Base-by-base conservation (phyloP, 2,329 filamentous ascomycete species). In the Neoscytalidium dimidiatum region DNA sequence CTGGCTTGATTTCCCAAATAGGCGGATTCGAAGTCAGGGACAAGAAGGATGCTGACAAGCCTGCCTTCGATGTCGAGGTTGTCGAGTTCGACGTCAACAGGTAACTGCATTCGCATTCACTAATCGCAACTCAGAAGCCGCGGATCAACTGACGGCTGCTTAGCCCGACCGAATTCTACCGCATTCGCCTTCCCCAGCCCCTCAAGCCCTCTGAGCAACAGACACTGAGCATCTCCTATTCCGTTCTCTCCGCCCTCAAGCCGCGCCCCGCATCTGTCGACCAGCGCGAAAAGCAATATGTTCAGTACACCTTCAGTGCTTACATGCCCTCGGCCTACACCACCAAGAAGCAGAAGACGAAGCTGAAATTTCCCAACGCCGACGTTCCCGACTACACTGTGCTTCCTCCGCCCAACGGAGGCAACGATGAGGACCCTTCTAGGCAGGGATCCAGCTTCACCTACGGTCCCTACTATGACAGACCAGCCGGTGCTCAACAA, bases 271-370 rank as follows among this genome's bases (percentile, higher is more conserved):
- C 90, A 2, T 81, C 87, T 62, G 94, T 99, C 74, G 82, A 85
- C n/a, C 95, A 99, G 78, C 85, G 88, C 51, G 92, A 93, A 60
- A 88, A 90, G 77, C 95, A 99, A 80, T 97, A 90, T 80, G 88
- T 99, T 62, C 84, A 87, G 64, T 93, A 96, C 82, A 84, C 88
- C 64, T 96, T 97, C 82, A 94, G 92, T 67, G 91, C 91, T 69
- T 97, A 96, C 79, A 86, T 85, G 52, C 90, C 89, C 17, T 96
- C 92, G 9, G 89, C 90, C 67, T 99, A 99, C 82, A 81, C 85
- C 19, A 97, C 93, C 14, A 78, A 86, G 72, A 97, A 97, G 82
- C 95, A 99, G 78, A 97, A 97, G 87, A 98, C 95, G 43, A 97
- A 98, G 80, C 80, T 99, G 80, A 97, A 97, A 83, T 89, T 96